Evolutionary conservation across 2,329 filamentous ascomycete species (phyloP).

Genomic region (Aspergillus alliaceus): DNA sequence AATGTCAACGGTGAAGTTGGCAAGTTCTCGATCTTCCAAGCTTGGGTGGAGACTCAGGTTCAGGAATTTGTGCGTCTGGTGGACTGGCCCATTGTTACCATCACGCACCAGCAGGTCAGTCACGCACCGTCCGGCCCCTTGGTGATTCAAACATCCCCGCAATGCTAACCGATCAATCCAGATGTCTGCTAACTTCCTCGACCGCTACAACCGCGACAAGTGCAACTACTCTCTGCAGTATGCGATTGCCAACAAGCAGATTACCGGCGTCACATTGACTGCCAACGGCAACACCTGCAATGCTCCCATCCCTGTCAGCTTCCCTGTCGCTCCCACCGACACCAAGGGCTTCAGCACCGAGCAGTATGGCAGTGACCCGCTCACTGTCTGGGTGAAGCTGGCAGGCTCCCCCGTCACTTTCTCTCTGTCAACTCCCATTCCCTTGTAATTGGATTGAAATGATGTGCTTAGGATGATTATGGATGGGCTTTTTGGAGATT

Average conservation of each 20-base stretch:
- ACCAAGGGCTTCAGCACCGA: conserved; percentile 50
- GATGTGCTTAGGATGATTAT: background rate
- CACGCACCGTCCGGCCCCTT: background rate
- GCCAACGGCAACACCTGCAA: conserved; percentile 52
- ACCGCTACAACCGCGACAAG: conserved; percentile 55
- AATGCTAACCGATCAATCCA: conserved; percentile 9
- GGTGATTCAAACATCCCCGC: background rate
- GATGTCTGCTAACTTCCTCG: conserved; percentile 52
- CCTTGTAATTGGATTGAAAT: background rate
- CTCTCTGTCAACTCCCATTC: conserved; percentile 40
- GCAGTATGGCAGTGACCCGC: conserved; percentile 55
- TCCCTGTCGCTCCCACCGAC: conserved; percentile 47
- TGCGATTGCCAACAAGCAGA: conserved; percentile 44
- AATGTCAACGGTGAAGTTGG: conserved; percentile 51
- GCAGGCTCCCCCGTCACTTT: conserved; percentile 48
- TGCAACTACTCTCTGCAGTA: conserved; percentile 54
- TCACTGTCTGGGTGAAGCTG: conserved; percentile 53
- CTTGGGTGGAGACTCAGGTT: conserved; percentile 56
- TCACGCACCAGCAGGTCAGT: conserved; percentile 57
- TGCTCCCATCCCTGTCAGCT: conserved; percentile 55
- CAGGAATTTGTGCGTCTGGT: conserved; percentile 56
- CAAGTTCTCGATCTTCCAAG: conserved; percentile 56
- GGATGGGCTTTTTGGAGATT: background rate
- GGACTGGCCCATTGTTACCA: conserved; percentile 55
- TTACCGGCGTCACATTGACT: conserved; percentile 53